Evolutionary conservation across 768 basidiomycete genomes (phyloP), one percentile per base, ranked within the genome.

Genomic region (Serendipita sp.): DNA sequence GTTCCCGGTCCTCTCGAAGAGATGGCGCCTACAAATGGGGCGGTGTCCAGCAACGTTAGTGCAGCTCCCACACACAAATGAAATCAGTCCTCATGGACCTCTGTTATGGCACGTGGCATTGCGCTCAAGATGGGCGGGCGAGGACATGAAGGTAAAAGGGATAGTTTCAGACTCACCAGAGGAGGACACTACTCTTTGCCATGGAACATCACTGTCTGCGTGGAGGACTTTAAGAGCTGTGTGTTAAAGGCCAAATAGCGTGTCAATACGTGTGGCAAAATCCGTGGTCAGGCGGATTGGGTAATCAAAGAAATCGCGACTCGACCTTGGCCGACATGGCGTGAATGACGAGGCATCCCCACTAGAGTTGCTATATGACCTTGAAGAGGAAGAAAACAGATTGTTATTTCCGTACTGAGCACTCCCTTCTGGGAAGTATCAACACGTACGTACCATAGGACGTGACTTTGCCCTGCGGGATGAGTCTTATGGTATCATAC

Each of bases 1-100:
- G 92, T 92, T 2, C 84, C 86, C 2, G 91, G 89, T 0, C 88
- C 90, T 45, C 92, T 79, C 4, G 89, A 91, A 1, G 90, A 90
- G 17, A 75, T 74, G 0, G 53, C 53, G 9, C 53, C 53, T 58
- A 24, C 17, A 28, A 20, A 33, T 9, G 45, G 11, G n/a, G 28
- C 17, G n/a, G 28, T 11, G 2, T 26, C 31, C n/a, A n/a, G n/a
- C n/a, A n/a, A n/a, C n/a, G n/a, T n/a, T 13, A 20, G n/a, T 24
- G 66, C 53, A 2, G 17, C 33, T 17, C 11, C 28, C 16, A 14
- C 43, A 33, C 11, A 17, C 38, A 11, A 17, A 61, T 44, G n/a
- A n/a, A n/a, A n/a, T n/a, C n/a, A n/a, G n/a, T n/a, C n/a, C n/a
- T n/a, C n/a, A n/a, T n/a, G n/a, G n/a, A n/a, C n/a, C n/a, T n/a